These are phyloP conservation scores for Metschnikowia baotianmanensis DNA, from an alignment of 805 yeast species.

Conservation along the genomic window DNA sequence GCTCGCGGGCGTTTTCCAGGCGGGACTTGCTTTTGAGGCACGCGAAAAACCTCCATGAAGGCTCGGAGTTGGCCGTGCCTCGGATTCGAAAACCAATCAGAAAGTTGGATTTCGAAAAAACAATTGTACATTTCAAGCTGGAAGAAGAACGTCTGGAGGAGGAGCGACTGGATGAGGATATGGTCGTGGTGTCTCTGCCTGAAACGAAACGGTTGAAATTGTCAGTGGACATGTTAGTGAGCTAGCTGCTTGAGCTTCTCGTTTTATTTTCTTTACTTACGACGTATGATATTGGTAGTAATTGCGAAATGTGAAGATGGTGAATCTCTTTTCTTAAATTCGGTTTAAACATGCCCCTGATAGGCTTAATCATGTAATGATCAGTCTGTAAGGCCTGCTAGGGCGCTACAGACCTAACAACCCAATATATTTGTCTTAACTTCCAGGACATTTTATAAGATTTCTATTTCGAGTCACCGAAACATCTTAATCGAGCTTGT, in stretches of 20 bases:
- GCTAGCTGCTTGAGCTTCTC: slow-evolving; percentile 19
- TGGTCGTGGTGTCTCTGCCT: slow-evolving; percentile 18
- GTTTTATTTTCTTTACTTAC: background rate
- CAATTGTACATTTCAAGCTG: slow-evolving; percentile 10
- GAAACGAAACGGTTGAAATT: slow-evolving; percentile 35
- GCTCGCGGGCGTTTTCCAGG: slow-evolving; percentile 42
- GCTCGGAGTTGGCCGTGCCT: slow-evolving; percentile 42
- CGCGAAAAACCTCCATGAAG: slow-evolving; percentile 45
- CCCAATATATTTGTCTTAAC: no score
- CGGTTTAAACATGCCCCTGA: no score
- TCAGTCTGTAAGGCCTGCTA: no score
- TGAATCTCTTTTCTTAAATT: background rate
- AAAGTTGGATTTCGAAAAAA: slow-evolving; percentile 10
- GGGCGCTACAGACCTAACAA: no score
- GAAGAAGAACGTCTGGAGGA: slow-evolving; percentile 3
- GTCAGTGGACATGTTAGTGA: slow-evolving; percentile 43
- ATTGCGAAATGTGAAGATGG: background rate
- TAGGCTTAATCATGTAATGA: no score
- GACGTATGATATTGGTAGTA: background rate
- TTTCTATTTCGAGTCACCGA: no score
- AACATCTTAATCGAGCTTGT: no score
- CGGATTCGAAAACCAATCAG: slow-evolving; percentile 40
- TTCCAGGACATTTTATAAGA: no score
- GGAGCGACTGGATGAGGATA: slow-evolving; percentile 11
- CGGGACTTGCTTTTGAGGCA: slow-evolving; percentile 43